Conservation (phyloP, 306 rosid genomes). For the Rosa lucieae region DNA sequence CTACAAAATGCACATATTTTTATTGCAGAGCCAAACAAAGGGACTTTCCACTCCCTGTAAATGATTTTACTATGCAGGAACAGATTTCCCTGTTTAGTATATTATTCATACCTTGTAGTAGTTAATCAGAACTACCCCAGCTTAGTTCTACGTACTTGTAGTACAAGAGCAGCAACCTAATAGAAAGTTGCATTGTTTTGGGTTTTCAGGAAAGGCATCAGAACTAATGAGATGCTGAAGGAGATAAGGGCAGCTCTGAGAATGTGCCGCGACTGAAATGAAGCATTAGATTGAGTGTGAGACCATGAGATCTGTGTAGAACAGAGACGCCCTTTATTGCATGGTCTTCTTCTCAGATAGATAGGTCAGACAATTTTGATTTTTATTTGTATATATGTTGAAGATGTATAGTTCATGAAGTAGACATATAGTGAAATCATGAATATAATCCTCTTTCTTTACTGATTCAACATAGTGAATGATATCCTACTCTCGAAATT, state of each 20-base stretch:
- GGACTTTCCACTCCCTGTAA: background rate
- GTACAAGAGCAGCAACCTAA: background rate
- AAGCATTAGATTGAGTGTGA: constrained; percentile 26
- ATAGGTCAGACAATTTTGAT: background rate
- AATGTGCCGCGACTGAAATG: constrained; percentile 51
- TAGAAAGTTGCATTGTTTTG: background rate
- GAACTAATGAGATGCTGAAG: constrained; percentile 61
- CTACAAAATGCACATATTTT: no score
- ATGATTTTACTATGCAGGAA: background rate
- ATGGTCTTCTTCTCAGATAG: background rate
- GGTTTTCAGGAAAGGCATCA: constrained; percentile 74
- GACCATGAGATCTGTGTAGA: constrained; percentile 15
- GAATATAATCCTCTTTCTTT: no score
- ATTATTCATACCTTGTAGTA: background rate
- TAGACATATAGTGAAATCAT: background rate
- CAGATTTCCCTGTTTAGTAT: background rate
- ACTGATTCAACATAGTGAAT: no score
- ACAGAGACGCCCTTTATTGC: background rate
- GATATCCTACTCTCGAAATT: background rate
- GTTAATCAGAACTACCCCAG: background rate
- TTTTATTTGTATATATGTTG: background rate
- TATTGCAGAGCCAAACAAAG: background rate
- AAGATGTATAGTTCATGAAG: constrained; percentile 4
- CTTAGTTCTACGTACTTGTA: background rate
- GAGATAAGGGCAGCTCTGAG: constrained; percentile 76